Evolutionary conservation across 2,329 filamentous ascomycete species (phyloP), one percentile per base, ranked within the genome.

Genomic region (Alternaria gaisen): DNA sequence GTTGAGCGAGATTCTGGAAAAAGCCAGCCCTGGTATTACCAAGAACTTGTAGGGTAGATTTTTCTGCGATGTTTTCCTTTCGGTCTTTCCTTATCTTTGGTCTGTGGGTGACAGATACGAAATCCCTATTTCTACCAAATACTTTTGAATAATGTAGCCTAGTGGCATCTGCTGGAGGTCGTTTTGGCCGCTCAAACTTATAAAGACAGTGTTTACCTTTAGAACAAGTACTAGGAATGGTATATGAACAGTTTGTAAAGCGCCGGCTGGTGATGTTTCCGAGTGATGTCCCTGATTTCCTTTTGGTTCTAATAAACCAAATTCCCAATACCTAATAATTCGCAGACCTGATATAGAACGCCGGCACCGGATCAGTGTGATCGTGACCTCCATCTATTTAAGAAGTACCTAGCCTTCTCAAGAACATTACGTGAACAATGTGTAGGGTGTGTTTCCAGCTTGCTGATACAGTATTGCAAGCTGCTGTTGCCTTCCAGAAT

Each of bases 1-100:
- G 64, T 51, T 81, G 61, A 66, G 57, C 5, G 66, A 61, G 38
- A 76, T 74, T 58, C 56, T 81, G 58, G 74, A 81, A 59, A 58
- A 54, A 18, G 76, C 79, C 38, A 55, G 62, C 43, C 69, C 66
- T 10, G 70, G 67, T 9, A 61, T 72, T 1, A 67, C 62, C 5
- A 47, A 52, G 26, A 62, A 62, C 5, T 40, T 44, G 22, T 40
- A 11, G 10, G 32, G 40, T n/a, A 20, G n/a, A 40, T 14, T 16
- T 55, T 47, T 43, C 10, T 7, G 40, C 32, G 12, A 4, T 2
- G 3, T n/a, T 11, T 30, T 41, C 1, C 12, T n/a, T 4, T 4
- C 14, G 8, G 10, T 20, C 4, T 20, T 11, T 24, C 30, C 2
- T 48, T 11, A 14, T 11, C 1, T 42, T 9, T 18, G 34, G 34